phyloP scores from a whole-genome alignment of 768 basidiomycete species.

The Naematelia aurantialba region DNA sequence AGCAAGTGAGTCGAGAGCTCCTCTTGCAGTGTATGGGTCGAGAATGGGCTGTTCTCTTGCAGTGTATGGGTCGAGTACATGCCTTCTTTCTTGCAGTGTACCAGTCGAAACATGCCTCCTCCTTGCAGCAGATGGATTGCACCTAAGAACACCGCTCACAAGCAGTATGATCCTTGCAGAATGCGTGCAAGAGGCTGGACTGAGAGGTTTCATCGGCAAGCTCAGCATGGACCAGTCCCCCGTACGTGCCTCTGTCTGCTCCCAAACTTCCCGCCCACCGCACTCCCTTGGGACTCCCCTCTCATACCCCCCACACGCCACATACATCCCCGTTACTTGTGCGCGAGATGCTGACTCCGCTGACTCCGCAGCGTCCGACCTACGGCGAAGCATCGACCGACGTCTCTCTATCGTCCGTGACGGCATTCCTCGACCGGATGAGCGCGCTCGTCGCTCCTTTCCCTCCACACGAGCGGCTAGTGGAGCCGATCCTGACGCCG shows the following conservation, averaged over 20 bases:
- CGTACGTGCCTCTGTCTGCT: slow-evolving; percentile 15
- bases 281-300: neutral
- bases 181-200: slow-evolving; percentile 65
- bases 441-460: slow-evolving; percentile 52
- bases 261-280: neutral
- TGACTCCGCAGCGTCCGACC: slow-evolving; percentile 54
- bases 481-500: slow-evolving; percentile 81
- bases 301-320: neutral
- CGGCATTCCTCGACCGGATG: slow-evolving; percentile 61
- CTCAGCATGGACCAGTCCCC: slow-evolving; percentile 82
- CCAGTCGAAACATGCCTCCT: too few relatives aligned
- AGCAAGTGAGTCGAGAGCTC: slow-evolving; percentile 65
- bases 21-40: neutral
- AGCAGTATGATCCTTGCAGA: slow-evolving; percentile 75
- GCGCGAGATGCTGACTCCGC: neutral
- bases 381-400: slow-evolving; percentile 61
- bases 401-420: slow-evolving; percentile 57
- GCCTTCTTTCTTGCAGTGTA: too few relatives aligned
- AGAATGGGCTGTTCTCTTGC: neutral
- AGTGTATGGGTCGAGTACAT: too few relatives aligned
- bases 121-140: too few relatives aligned
- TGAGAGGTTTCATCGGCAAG: slow-evolving; percentile 83
- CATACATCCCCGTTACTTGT: neutral
- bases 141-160: too few relatives aligned
- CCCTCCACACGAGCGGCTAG: slow-evolving; percentile 56